Percentiles rank a stretch among this genome's conserved stretches.
Evolutionary conservation across 257 asterid genomes (phyloP).

Genomic region (Solanum habrochaites): DNA sequence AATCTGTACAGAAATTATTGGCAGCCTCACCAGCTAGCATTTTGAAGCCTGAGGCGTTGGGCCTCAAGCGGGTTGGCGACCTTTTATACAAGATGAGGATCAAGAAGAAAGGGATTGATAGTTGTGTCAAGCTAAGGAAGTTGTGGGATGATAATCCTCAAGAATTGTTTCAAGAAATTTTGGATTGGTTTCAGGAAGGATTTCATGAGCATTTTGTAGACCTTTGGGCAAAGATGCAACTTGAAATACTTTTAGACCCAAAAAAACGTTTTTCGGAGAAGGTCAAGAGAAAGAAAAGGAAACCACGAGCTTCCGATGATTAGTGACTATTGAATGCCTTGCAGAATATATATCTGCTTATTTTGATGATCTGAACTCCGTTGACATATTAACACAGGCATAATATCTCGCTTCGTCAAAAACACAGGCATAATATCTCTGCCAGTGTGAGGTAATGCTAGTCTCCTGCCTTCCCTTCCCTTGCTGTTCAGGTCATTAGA

Average conservation of each 20-base stretch:
- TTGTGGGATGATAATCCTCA: constrained; percentile 43
- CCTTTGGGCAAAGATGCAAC: constrained; percentile 47
- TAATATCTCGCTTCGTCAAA: not conserved
- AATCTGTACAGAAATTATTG: constrained; percentile 30
- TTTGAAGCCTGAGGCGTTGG: constrained; percentile 64
- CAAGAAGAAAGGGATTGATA: constrained; percentile 35
- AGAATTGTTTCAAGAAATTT: constrained; percentile 41
- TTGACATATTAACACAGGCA: not conserved
- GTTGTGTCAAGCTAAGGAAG: constrained; percentile 29
- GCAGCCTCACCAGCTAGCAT: constrained; percentile 59
- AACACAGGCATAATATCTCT: not conserved
- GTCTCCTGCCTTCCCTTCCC: not conserved
- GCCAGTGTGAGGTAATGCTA: not conserved
- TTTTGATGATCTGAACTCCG: not conserved
- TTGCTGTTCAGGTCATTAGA: not conserved
- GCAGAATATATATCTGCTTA: not conserved
- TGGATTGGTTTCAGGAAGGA: constrained; percentile 68
- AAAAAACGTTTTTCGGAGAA: constrained; percentile 20
- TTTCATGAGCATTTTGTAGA: constrained; percentile 24
- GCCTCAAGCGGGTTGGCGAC: constrained; percentile 58
- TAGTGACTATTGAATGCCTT: not conserved
- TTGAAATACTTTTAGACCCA: constrained; percentile 22
- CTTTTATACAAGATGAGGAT: constrained; percentile 35
- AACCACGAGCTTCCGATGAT: not conserved
- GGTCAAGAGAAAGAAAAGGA: constrained; percentile 20